Conservation (phyloP, 1,139 yeast species). For the Yamadazyma oceani region DNA sequence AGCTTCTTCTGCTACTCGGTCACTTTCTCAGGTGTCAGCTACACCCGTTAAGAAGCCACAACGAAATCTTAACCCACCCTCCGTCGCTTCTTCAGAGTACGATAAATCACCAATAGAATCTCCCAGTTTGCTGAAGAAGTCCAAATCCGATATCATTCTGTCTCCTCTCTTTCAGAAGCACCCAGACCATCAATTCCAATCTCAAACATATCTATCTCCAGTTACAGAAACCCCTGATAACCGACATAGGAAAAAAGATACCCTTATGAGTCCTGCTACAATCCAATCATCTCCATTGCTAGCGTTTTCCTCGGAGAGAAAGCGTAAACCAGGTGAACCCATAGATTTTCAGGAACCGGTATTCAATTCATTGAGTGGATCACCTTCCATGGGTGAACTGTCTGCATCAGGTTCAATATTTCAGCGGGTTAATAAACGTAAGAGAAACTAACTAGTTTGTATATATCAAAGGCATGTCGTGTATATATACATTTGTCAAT, state of each 20-base stretch:
- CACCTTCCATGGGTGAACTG: constrained; percentile 15
- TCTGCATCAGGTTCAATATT: background rate
- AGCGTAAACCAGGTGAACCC: constrained; percentile 36
- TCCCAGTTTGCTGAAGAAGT: background rate
- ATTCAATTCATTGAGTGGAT: constrained; percentile 25
- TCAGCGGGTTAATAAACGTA: constrained; percentile 5
- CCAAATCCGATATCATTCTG: constrained; percentile 1
- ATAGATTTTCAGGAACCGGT: constrained; percentile 30
- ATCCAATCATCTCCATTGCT: constrained; percentile 22
- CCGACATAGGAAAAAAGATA: background rate
- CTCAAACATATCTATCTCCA: background rate
- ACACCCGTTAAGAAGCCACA: constrained; percentile 15
- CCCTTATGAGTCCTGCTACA: constrained; percentile 7
- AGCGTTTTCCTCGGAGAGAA: constrained; percentile 8
- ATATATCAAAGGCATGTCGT: background rate
- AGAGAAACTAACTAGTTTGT: constrained; percentile 1
- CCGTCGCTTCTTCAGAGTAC: background rate
- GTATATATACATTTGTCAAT: constrained; percentile 2
- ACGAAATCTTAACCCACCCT: background rate
- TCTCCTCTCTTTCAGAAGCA: constrained; percentile 1
- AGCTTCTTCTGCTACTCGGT: constrained; percentile 9
- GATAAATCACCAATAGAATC: constrained; percentile 2
- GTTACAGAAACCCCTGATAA: constrained; percentile 1
- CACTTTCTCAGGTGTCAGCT: constrained; percentile 17
- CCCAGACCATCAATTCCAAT: background rate